Conservation (phyloP, 306 rosid genomes). For the Quillaja saponaria region DNA sequence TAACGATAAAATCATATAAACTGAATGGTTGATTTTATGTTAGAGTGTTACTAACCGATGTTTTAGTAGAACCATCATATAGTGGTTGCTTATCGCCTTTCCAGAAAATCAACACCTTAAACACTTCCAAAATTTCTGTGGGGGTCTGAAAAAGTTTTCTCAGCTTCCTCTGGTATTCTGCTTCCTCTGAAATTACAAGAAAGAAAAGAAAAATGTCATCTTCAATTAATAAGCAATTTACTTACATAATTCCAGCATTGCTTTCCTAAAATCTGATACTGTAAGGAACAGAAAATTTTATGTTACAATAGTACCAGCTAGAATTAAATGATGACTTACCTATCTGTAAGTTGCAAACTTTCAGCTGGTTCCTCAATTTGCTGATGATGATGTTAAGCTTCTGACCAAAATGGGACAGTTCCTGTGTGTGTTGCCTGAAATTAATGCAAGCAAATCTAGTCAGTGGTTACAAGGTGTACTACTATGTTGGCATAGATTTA, state of each 20-base stretch:
- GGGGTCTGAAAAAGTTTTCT: constrained; percentile 22
- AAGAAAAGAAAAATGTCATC: no score
- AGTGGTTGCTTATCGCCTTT: constrained; percentile 8
- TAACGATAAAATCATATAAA: no score
- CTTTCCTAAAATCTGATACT: no score
- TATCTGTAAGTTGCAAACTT: not conserved
- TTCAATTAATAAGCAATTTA: no score
- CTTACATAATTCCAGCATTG: no score
- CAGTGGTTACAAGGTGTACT: not conserved
- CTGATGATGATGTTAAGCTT: not conserved
- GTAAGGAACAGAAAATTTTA: no score
- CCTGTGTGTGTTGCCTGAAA: not conserved
- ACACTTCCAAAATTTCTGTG: no score
- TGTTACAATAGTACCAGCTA: no score
- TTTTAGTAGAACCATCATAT: constrained; percentile 6
- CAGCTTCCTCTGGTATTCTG: constrained; percentile 1
- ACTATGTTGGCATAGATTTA: no score
- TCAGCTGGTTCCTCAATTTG: not conserved
- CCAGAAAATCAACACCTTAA: constrained; percentile 23
- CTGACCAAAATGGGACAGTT: not conserved
- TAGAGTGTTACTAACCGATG: constrained; percentile 12
- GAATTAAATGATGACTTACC: no score
- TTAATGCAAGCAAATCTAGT: not conserved
- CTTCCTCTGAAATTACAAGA: constrained; percentile 41
- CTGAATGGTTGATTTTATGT: no score